Percentiles rank a stretch among this genome's conserved stretches.
Conservation (phyloP, 352 stramenopile genomes). For the Pythium guiyangense region DNA sequence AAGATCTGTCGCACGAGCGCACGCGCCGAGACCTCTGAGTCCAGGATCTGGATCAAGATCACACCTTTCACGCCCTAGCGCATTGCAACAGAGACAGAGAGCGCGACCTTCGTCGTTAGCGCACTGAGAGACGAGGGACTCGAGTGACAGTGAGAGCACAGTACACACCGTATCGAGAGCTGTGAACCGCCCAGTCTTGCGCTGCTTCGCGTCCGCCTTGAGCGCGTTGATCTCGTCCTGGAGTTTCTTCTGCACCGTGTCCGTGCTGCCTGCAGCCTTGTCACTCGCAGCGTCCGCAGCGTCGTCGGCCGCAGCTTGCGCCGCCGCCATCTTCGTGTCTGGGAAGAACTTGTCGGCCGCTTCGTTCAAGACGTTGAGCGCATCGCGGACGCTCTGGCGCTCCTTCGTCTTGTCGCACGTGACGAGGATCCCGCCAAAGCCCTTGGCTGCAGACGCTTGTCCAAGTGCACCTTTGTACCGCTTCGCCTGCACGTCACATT, state of each 20-base stretch:
- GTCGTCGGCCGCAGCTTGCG: slow-evolving; percentile 18
- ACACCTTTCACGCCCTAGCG: slow-evolving; percentile 56
- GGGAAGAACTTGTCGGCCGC: slow-evolving; percentile 62
- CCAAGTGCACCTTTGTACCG: slow-evolving; percentile 50
- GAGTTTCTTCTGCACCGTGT: slow-evolving; percentile 62
- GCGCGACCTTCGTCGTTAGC: background rate
- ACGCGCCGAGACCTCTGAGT: slow-evolving; percentile 38
- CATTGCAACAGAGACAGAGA: background rate
- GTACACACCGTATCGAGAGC: slow-evolving; percentile 44
- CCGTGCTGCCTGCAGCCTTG: slow-evolving; percentile 15
- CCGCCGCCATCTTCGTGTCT: slow-evolving; percentile 8
- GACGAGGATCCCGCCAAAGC: slow-evolving; percentile 51
- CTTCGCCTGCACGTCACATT: slow-evolving; percentile 25
- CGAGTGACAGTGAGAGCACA: background rate
- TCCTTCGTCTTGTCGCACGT: slow-evolving; percentile 80
- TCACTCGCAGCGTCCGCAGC: slow-evolving; percentile 10
- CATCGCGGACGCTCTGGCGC: slow-evolving; percentile 62
- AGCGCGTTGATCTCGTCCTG: slow-evolving; percentile 64
- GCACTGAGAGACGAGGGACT: background rate
- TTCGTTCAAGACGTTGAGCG: slow-evolving; percentile 74
- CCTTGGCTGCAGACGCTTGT: slow-evolving; percentile 52
- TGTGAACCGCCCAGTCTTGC: slow-evolving; percentile 65
- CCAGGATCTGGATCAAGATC: slow-evolving; percentile 61
- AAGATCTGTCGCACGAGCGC: slow-evolving; percentile 58
- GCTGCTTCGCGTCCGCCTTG: slow-evolving; percentile 46